These are phyloP conservation scores for Dichomitus squalens DNA, from an alignment of 1,284 basidiomycete species.

Conservation along the genomic window DNA sequence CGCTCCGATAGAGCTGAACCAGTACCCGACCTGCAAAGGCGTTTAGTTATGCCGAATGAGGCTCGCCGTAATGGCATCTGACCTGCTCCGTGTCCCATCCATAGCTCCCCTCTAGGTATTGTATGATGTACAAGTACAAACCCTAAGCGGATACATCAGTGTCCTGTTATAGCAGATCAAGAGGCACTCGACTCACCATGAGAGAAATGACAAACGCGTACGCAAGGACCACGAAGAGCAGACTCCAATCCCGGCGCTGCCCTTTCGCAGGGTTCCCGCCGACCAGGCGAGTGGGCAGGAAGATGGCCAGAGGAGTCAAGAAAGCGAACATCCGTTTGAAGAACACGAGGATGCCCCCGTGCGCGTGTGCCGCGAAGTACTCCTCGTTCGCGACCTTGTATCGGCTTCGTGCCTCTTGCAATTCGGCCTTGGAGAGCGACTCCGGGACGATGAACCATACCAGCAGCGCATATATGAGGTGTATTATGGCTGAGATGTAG, in stretches of 20 bases:
- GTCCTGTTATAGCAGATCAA: not conserved
- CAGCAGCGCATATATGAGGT: slow-evolving; percentile 52
- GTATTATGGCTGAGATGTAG: slow-evolving; percentile 57
- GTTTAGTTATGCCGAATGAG: not conserved
- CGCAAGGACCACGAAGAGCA: slow-evolving; percentile 58
- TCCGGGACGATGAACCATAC: slow-evolving; percentile 74
- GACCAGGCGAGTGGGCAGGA: slow-evolving; percentile 50
- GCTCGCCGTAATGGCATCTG: slow-evolving; percentile 20
- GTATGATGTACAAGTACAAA: slow-evolving; percentile 63
- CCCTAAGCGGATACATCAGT: slow-evolving; percentile 49
- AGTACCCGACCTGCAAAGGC: slow-evolving; percentile 69
- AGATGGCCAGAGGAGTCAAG: slow-evolving; percentile 65
- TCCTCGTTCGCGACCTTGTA: slow-evolving; percentile 35
- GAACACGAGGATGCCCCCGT: slow-evolving; percentile 24
- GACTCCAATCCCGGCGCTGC: slow-evolving; percentile 65
- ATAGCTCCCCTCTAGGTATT: slow-evolving; percentile 69
- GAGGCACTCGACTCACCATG: slow-evolving; percentile 46
- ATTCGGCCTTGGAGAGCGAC: slow-evolving; percentile 56
- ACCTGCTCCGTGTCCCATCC: slow-evolving; percentile 77
- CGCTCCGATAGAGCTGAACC: slow-evolving; percentile 63
- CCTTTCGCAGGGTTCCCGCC: slow-evolving; percentile 41
- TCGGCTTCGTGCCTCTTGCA: slow-evolving; percentile 34
- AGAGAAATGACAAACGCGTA: slow-evolving; percentile 57
- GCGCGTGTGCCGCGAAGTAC: slow-evolving; percentile 15
- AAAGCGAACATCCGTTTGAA: slow-evolving; percentile 53